phyloP scores from a whole-genome alignment of 2,329 filamentous ascomycete genomes.

The Aspergillus ustus region DNA sequence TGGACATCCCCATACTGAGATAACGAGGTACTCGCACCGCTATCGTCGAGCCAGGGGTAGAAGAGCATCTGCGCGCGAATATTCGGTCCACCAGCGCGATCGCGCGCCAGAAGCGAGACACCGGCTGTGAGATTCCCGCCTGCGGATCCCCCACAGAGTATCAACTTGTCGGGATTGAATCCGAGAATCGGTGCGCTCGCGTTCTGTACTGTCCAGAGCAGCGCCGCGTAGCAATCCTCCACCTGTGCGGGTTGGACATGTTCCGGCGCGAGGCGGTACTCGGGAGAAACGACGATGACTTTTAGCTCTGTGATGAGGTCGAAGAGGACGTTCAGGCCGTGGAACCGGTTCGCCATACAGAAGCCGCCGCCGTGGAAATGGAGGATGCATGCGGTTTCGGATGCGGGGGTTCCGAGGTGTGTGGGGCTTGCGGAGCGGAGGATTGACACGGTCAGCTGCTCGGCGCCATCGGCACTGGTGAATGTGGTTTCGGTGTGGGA shows the following conservation, averaged over 20 bases:
- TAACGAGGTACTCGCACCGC: slow-evolving; percentile 10
- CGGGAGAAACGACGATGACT: slow-evolving; percentile 65
- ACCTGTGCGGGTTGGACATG: slow-evolving; percentile 67
- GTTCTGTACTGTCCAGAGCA: slow-evolving; percentile 64
- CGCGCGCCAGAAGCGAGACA: slow-evolving; percentile 24
- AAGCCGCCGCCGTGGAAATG: slow-evolving; percentile 42
- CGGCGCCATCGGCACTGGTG: slow-evolving; percentile 12
- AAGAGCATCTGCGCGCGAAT: slow-evolving; percentile 25
- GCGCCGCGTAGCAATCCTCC: slow-evolving; percentile 67
- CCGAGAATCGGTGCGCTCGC: slow-evolving; percentile 56
- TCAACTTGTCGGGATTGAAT: slow-evolving; percentile 61
- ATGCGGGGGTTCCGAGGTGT: slow-evolving; percentile 1
- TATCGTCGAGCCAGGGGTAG: slow-evolving; percentile 26
- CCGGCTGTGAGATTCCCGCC: slow-evolving; percentile 54
- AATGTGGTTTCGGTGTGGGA: slow-evolving; percentile 16
- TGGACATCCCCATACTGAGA: slow-evolving; percentile 17
- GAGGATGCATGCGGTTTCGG: slow-evolving; percentile 57
- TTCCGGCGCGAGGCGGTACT: slow-evolving; percentile 70
- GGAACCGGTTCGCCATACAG: neutral
- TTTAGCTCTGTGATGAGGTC: slow-evolving; percentile 50
- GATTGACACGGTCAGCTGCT: slow-evolving; percentile 12
- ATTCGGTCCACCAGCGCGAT: slow-evolving; percentile 19
- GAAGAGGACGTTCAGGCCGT: neutral
- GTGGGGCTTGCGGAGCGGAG: slow-evolving; percentile 10
- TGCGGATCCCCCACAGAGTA: slow-evolving; percentile 68